Evolutionary conservation across 2,329 filamentous ascomycete species (phyloP).

Genomic region (Microdochium bolleyi): DNA sequence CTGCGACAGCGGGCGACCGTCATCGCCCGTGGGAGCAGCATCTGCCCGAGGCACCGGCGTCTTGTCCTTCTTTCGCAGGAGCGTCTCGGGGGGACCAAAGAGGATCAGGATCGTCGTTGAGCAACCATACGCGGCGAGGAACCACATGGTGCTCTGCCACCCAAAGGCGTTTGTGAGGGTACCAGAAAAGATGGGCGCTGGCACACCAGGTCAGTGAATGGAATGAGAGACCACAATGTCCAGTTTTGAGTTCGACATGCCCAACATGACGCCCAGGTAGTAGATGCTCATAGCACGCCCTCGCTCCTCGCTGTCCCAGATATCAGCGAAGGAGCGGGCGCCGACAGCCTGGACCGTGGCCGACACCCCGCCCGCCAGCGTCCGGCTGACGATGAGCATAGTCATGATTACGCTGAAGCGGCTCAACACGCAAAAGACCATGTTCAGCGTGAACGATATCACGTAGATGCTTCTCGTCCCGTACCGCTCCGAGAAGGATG

Average conservation of each 20-base stretch:
- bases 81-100: conserved; percentile 58
- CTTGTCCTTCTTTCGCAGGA: conserved; percentile 28
- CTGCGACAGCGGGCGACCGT: neutral
- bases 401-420: conserved; percentile 59
- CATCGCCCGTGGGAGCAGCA: neutral
- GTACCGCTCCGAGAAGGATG: conserved; percentile 61
- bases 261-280: neutral
- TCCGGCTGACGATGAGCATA: conserved; percentile 68
- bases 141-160: conserved; percentile 76
- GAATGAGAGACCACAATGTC: neutral
- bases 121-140: conserved; percentile 62
- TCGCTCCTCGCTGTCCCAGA: conserved; percentile 63
- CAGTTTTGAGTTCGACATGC: neutral
- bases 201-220: neutral
- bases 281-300: conserved; percentile 61
- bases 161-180: conserved; percentile 59
- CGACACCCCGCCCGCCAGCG: conserved; percentile 63
- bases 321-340: conserved; percentile 69
- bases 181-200: conserved; percentile 68
- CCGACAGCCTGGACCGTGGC: conserved; percentile 74
- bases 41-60: neutral
- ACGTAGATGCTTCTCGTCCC: conserved; percentile 69
- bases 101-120: conserved; percentile 46
- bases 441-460: conserved; percentile 60
- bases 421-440: conserved; percentile 60